Evolutionary conservation across 371 early-diverging fungal species (phyloP).

Genomic region (Caulochytrium protostelioides): DNA sequence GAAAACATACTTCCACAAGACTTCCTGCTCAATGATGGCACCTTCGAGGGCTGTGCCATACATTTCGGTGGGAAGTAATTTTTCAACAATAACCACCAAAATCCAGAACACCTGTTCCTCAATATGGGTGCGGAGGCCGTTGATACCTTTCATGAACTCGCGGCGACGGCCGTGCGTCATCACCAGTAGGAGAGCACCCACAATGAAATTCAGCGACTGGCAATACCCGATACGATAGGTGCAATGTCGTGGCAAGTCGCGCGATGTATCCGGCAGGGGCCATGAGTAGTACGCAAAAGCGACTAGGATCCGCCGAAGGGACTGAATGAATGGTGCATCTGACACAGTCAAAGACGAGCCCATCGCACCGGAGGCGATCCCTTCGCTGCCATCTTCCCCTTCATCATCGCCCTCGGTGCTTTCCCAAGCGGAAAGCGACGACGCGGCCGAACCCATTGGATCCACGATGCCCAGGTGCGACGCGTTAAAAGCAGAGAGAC

Average conservation of each 20-base stretch:
- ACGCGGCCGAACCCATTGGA: too few relatives aligned
- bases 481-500: too few relatives aligned
- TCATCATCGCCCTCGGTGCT: neutral
- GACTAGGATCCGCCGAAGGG: conserved; percentile 42
- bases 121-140: conserved; percentile 1
- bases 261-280: conserved; percentile 12
- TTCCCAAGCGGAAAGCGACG: neutral
- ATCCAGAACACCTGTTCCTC: conserved; percentile 68
- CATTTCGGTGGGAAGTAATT: conserved; percentile 49
- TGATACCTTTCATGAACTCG: neutral
- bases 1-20: conserved; percentile 28
- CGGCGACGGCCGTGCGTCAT: conserved; percentile 14
- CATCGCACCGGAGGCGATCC: too few relatives aligned
- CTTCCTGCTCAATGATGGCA: conserved; percentile 47
- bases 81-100: conserved; percentile 45
- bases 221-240: conserved; percentile 52
- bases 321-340: conserved; percentile 15
- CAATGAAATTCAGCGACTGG: conserved; percentile 61
- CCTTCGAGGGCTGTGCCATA: conserved; percentile 60
- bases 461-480: too few relatives aligned
- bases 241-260: conserved; percentile 1
- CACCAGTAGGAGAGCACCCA: conserved; percentile 48
- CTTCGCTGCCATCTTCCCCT: neutral
- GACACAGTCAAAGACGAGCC: too few relatives aligned
- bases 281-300: conserved; percentile 38